These are phyloP conservation scores for Nicotiana attenuata DNA, from an alignment of 257 asterid genomes.

Conservation along the genomic window DNA sequence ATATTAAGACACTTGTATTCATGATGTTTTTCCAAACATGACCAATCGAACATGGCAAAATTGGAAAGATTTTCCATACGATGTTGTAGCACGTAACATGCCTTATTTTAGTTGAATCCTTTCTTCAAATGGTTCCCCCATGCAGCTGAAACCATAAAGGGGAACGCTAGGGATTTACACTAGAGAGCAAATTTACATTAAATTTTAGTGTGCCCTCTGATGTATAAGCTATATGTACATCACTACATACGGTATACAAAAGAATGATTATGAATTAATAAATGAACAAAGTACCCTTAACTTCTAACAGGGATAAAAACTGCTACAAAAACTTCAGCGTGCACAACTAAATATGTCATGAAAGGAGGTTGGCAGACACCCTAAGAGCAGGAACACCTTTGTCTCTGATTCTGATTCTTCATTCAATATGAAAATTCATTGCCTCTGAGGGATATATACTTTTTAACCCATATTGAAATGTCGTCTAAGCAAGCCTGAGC, in stretches of 20 bases:
- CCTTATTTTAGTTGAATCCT: not conserved
- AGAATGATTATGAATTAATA: not conserved
- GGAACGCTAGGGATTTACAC: not conserved
- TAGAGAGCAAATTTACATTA: not conserved
- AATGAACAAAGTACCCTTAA: not conserved
- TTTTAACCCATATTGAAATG: conserved; percentile 78
- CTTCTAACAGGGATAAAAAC: not conserved
- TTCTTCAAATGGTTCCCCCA: not conserved
- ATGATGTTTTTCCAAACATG: too few relatives aligned
- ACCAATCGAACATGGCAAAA: too few relatives aligned
- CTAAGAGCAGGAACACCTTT: not conserved
- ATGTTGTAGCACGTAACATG: too few relatives aligned
- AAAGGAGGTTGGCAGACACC: not conserved
- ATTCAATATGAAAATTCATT: conserved; percentile 67
- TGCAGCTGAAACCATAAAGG: not conserved
- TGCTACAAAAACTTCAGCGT: not conserved
- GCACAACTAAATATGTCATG: not conserved
- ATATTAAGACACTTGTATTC: too few relatives aligned
- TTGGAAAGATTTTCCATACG: too few relatives aligned
- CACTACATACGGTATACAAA: not conserved
- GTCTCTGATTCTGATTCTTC: not conserved
- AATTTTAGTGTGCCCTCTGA: not conserved
- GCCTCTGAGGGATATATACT: conserved; percentile 75
- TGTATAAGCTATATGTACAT: not conserved
- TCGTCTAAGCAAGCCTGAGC: conserved; percentile 81